These are phyloP conservation scores for Alternaria alternata DNA, from an alignment of 2,329 filamentous ascomycete species.

Conservation along the genomic window DNA sequence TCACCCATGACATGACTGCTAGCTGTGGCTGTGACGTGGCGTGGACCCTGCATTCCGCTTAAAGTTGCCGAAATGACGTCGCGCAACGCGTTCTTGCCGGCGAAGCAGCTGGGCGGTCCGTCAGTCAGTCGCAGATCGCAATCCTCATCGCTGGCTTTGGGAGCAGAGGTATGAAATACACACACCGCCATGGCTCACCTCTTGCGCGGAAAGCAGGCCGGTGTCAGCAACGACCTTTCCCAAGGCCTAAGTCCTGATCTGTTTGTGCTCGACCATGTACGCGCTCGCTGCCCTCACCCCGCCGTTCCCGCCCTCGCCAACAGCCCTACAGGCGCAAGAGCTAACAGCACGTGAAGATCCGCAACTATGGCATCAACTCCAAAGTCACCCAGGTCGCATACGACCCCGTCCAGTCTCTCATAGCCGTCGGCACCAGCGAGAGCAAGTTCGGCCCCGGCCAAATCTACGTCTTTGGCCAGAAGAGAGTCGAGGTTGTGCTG, in stretches of 20 bases:
- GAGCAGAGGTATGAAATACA: slow-evolving; percentile 40
- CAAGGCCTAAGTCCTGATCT: slow-evolving; percentile 78
- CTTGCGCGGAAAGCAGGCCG: slow-evolving; percentile 89
- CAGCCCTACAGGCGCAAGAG: slow-evolving; percentile 11
- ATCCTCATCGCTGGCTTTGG: slow-evolving; percentile 8
- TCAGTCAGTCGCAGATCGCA: slow-evolving; percentile 21
- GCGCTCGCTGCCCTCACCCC: slow-evolving; percentile 38
- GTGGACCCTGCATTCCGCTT: slow-evolving; percentile 30
- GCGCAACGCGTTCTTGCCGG: slow-evolving; percentile 22
- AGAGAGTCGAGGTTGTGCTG: slow-evolving; percentile 79
- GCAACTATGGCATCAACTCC: slow-evolving; percentile 65
- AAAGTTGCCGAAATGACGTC: slow-evolving; percentile 29
- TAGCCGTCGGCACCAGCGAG: slow-evolving; percentile 90
- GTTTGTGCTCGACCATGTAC: slow-evolving; percentile 82
- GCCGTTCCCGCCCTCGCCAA: slow-evolving; percentile 8
- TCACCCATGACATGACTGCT: background rate
- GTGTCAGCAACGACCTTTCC: slow-evolving; percentile 90
- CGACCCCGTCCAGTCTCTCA: slow-evolving; percentile 90
- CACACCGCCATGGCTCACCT: slow-evolving; percentile 77
- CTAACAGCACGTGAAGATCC: slow-evolving; percentile 39
- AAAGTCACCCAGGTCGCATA: slow-evolving; percentile 82
- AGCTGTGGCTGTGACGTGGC: slow-evolving; percentile 12
- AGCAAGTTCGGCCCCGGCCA: slow-evolving; percentile 85
- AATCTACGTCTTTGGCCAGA: slow-evolving; percentile 88
- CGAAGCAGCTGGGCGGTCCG: slow-evolving; percentile 14